Evolutionary conservation across 129 eudicot genomes (phyloP), one percentile per base, ranked within the genome.

Genomic region (Cynara cardunculus): DNA sequence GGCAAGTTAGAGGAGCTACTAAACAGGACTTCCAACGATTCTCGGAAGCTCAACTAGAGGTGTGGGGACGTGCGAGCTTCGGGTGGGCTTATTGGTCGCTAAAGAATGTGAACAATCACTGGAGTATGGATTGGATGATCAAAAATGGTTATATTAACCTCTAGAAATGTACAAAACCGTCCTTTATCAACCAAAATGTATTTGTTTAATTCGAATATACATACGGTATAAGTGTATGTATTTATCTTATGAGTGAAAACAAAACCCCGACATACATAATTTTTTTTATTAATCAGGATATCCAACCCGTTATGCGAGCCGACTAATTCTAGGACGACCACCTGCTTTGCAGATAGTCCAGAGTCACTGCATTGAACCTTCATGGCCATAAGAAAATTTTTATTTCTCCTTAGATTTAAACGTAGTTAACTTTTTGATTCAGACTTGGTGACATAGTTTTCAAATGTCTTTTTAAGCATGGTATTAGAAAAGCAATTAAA

Each of bases 81-180:
- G 94, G 92, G 22, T 89, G 97, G 97, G 92, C 97, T 22, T 91
- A 89, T 14, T 91, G 97, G 97, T 80, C 94, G 2, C 79, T 80
- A 22, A 89, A 79, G 66, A 80, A 83, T 77, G 89, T 82, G 16
- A 69, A 82, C 32, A 69, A 85, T 66, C 87, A 89, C 67, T 91
- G 93, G 90, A 87, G 90, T 82, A 67, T 89, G 69, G 79, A 87
- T 28, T 91, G 93, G 96, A 89, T 91, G 96, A 87, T 89, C 4
- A 64, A 83, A 13, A 91, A 87, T 46, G 87, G 85, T 32, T 82
- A 85, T 30, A 87, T 91, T 62, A 88, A 68, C 12, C 85, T 90
- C 31, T 86, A 79, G 67, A 62, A 18, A 72, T 32, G 18, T 16
- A 3, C 2, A 9, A 2, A 30, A 31, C 14, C 18, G n/a, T 56